Evolutionary conservation across 1,284 basidiomycete species (phyloP).

Genomic region (Cutaneotrichosporon dermatis): DNA sequence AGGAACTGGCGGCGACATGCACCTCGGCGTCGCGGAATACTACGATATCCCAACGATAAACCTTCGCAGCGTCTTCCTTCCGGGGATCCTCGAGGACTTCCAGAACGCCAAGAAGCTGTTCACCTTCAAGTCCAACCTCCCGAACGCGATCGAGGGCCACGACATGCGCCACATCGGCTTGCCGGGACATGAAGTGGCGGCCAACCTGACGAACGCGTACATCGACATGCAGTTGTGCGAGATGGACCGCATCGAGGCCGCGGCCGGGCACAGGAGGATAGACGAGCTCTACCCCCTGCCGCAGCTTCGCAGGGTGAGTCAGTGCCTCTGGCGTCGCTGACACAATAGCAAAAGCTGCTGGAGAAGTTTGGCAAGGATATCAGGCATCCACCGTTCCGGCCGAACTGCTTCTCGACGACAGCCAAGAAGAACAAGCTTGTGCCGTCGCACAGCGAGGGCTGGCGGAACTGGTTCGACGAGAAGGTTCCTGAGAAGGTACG

Average conservation of each 20-base stretch:
- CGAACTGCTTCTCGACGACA: constrained; percentile 18
- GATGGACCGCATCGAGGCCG: constrained; percentile 28
- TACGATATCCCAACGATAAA: constrained; percentile 42
- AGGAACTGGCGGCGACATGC: not conserved
- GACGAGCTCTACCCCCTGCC: constrained; percentile 24
- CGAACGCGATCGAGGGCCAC: constrained; percentile 8
- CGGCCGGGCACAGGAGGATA: constrained; percentile 5
- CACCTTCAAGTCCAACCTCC: not conserved
- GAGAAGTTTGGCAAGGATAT: not conserved
- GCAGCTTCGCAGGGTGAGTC: constrained; percentile 12
- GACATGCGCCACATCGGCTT: constrained; percentile 32
- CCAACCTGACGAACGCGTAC: constrained; percentile 33
- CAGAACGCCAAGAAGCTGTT: not conserved
- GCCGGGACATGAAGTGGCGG: constrained; percentile 26
- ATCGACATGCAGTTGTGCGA: constrained; percentile 40
- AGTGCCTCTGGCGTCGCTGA: not conserved
- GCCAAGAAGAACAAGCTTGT: constrained; percentile 25
- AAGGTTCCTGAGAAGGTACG: constrained; percentile 27
- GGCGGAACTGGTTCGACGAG: constrained; percentile 29
- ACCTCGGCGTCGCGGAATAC: constrained; percentile 11
- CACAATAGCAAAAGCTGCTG: not conserved
- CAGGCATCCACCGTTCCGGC: not conserved
- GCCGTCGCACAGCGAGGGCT: constrained; percentile 32
- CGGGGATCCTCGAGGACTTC: constrained; percentile 12
- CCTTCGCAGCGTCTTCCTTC: constrained; percentile 29